These are phyloP conservation scores for Pulveroboletus sp. DNA, from an alignment of 768 basidiomycete genomes.

Conservation along the genomic window DNA sequence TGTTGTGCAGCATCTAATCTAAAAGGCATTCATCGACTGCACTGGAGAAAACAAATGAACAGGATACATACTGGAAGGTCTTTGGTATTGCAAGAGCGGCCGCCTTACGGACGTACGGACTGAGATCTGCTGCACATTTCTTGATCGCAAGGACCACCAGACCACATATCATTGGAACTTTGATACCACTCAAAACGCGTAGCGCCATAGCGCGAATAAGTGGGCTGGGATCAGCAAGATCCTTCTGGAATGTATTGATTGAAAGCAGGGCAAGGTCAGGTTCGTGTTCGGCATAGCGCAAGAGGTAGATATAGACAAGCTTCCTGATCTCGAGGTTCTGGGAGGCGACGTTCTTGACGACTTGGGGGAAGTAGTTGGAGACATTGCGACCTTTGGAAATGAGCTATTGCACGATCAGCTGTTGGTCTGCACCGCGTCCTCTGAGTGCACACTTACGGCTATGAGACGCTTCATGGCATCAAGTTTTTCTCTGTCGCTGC, in stretches of 20 bases:
- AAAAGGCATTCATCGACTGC: slow-evolving; percentile 4
- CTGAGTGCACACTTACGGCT: slow-evolving; percentile 55
- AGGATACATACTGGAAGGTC: slow-evolving; percentile 60
- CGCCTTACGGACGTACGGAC: slow-evolving; percentile 92
- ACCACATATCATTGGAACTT: slow-evolving; percentile 81
- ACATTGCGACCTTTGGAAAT: slow-evolving; percentile 91
- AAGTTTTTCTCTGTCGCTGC: slow-evolving; percentile 82
- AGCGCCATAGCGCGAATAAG: slow-evolving; percentile 96
- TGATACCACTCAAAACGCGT: slow-evolving; percentile 87
- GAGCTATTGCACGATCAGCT: slow-evolving; percentile 45
- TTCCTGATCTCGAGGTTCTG: slow-evolving; percentile 92
- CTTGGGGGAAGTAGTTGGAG: slow-evolving; percentile 91
- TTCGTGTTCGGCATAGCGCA: slow-evolving; percentile 88
- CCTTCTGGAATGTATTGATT: slow-evolving; percentile 98
- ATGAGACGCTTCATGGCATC: slow-evolving; percentile 95
- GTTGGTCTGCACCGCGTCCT: background rate
- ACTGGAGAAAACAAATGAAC: slow-evolving; percentile 6
- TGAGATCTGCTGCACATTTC: slow-evolving; percentile 87
- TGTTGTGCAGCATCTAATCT: slow-evolving; percentile 76
- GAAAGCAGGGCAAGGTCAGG: slow-evolving; percentile 93
- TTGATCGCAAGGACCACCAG: slow-evolving; percentile 85
- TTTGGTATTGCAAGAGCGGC: slow-evolving; percentile 89
- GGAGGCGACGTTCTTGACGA: slow-evolving; percentile 95
- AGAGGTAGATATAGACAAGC: slow-evolving; percentile 95
- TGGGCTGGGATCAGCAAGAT: slow-evolving; percentile 86